Evolutionary conservation across 192 early-diverging fungal species (phyloP).

Genomic region (Umbelopsis isabellina): DNA sequence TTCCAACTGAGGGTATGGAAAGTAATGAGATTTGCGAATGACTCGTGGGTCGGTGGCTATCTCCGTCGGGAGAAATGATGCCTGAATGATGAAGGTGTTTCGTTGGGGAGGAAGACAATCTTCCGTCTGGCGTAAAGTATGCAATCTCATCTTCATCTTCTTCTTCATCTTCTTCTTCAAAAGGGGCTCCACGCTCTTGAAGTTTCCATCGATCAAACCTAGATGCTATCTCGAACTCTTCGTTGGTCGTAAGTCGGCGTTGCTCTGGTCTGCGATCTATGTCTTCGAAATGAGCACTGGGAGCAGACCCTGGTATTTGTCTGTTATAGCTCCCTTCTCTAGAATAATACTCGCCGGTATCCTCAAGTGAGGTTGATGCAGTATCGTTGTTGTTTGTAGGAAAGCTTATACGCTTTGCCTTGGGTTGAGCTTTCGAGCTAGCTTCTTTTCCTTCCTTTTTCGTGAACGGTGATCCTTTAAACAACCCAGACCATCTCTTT

Average conservation of each 20-base stretch:
- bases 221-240: constrained; percentile 15
- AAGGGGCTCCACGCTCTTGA: constrained; percentile 5
- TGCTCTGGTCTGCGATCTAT: not conserved
- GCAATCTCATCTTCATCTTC: constrained; percentile 19
- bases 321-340: not conserved
- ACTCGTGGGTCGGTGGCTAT: not conserved
- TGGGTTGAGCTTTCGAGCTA: not conserved
- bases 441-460: not conserved
- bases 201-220: constrained; percentile 13
- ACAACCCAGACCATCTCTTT: constrained; percentile 5
- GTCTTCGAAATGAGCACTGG: not conserved
- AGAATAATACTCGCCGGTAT: not conserved
- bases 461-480: constrained; percentile 5
- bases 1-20: constrained; percentile 4
- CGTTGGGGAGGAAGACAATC: not conserved
- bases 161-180: constrained; percentile 17
- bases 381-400: not conserved
- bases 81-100: not conserved
- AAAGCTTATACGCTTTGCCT: not conserved
- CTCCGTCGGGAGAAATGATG: not conserved
- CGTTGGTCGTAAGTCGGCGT: not conserved
- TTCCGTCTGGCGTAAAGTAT: constrained; percentile 9
- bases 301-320: not conserved
- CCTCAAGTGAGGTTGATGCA: not conserved
- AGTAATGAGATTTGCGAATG: constrained; percentile 13